A percentile compares a stretch with the other conserved stretches of the same genome.
Conservation (phyloP, 164 flowering plant genomes). For the Umbellularia californica region DNA sequence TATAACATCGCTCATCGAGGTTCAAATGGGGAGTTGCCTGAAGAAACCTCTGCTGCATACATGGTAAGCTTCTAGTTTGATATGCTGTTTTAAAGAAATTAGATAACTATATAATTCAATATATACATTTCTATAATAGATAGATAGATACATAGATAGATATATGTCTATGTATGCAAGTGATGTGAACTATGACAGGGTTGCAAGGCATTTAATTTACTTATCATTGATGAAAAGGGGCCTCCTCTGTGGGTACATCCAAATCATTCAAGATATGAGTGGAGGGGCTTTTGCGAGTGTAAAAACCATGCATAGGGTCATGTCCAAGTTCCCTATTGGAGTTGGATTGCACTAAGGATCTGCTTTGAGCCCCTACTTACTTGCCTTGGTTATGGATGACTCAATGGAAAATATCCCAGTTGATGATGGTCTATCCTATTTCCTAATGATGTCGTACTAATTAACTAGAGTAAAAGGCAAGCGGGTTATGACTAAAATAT, state of each 20-base stretch:
- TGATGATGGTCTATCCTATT: no score
- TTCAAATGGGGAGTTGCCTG: constrained; percentile 41
- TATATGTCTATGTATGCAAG: background rate
- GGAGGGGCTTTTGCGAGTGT: no score
- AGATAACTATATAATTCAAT: background rate
- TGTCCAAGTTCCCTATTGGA: background rate
- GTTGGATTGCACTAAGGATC: background rate
- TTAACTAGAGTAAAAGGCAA: no score
- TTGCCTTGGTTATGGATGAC: background rate
- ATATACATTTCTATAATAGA: no score
- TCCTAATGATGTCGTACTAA: no score
- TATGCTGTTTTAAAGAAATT: background rate
- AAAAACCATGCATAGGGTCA: no score
- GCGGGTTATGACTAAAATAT: no score
- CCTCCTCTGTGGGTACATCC: background rate
- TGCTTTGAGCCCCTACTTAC: background rate
- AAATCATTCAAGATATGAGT: no score
- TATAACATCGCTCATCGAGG: constrained; percentile 40
- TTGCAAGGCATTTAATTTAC: background rate
- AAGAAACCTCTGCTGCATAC: constrained; percentile 37
- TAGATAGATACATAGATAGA: no score
- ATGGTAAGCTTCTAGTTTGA: constrained; percentile 17
- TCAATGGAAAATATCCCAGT: background rate
- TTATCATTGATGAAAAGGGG: background rate
- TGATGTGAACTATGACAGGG: background rate